phyloP scores from a whole-genome alignment of 768 basidiomycete species.

The Suillus tomentosus region DNA sequence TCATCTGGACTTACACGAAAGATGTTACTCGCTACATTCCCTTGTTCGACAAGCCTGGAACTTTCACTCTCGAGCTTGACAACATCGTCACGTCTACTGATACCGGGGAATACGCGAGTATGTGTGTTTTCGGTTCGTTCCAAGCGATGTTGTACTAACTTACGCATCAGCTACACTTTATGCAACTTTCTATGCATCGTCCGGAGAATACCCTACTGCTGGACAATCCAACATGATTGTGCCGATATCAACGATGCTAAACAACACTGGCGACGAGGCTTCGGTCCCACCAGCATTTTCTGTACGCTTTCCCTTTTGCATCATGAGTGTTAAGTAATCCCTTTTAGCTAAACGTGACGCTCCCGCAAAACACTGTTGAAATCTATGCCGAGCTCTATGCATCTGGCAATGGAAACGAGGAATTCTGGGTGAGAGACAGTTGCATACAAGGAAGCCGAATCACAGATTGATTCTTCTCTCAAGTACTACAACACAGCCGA shows the following conservation, averaged over 20 bases:
- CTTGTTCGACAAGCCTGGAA: constrained; percentile 66
- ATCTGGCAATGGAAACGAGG: constrained; percentile 65
- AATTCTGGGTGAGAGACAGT: constrained; percentile 67
- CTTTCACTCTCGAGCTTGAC: constrained; percentile 73
- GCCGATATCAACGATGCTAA: constrained; percentile 65
- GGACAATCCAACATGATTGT: constrained; percentile 64
- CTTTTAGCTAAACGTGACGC: constrained; percentile 60
- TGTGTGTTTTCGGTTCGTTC: constrained; percentile 18
- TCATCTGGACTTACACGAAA: constrained; percentile 78
- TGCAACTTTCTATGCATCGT: constrained; percentile 73
- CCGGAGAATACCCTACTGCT: constrained; percentile 55
- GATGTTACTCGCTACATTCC: constrained; percentile 75
- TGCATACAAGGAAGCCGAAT: constrained; percentile 3
- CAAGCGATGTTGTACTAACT: constrained; percentile 9
- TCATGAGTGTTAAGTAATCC: background rate
- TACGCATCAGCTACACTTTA: constrained; percentile 56
- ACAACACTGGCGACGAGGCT: constrained; percentile 68
- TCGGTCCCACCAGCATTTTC: constrained; percentile 77
- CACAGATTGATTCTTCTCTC: constrained; percentile 8
- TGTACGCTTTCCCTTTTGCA: constrained; percentile 36
- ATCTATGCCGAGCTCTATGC: constrained; percentile 74
- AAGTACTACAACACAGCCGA: constrained; percentile 73
- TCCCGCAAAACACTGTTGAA: constrained; percentile 69
- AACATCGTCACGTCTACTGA: constrained; percentile 61
- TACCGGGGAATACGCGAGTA: constrained; percentile 72